Conservation (phyloP, 768 basidiomycete species). For the Mycena alexandri region DNA sequence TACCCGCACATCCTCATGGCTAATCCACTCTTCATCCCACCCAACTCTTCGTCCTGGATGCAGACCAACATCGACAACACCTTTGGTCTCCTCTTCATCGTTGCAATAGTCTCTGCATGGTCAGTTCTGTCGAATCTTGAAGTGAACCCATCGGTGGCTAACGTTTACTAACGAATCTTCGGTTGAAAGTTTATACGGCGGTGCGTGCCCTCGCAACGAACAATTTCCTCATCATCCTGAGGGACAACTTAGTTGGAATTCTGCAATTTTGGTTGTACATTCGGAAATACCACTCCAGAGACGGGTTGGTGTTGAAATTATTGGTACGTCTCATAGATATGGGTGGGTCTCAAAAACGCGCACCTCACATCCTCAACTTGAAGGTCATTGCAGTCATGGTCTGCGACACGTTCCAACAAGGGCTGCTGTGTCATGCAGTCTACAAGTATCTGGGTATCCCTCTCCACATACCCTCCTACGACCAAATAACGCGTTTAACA, state of each 20-base stretch:
- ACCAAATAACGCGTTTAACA: not conserved
- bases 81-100: slow-evolving; percentile 17
- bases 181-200: slow-evolving; percentile 8
- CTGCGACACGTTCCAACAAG: slow-evolving; percentile 21
- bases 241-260: slow-evolving; percentile 15
- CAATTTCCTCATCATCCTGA: not conserved
- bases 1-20: no score
- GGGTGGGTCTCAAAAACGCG: not conserved
- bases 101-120: slow-evolving; percentile 10
- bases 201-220: not conserved
- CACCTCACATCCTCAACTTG: not conserved
- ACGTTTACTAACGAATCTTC: no score
- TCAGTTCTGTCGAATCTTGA: not conserved
- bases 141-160: no score
- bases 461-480: not conserved
- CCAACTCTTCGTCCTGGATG: no score
- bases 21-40: no score
- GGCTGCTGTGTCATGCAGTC: slow-evolving; percentile 21
- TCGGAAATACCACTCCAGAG: slow-evolving; percentile 24
- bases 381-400: slow-evolving; percentile 22
- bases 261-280: slow-evolving; percentile 33
- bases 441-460: slow-evolving; percentile 19
- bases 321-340: slow-evolving; percentile 12
- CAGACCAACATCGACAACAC: slow-evolving; percentile 11
- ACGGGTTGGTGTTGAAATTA: slow-evolving; percentile 1